phyloP scores from a whole-genome alignment of 352 stramenopile species.

The Globisporangium acanthophoron region DNA sequence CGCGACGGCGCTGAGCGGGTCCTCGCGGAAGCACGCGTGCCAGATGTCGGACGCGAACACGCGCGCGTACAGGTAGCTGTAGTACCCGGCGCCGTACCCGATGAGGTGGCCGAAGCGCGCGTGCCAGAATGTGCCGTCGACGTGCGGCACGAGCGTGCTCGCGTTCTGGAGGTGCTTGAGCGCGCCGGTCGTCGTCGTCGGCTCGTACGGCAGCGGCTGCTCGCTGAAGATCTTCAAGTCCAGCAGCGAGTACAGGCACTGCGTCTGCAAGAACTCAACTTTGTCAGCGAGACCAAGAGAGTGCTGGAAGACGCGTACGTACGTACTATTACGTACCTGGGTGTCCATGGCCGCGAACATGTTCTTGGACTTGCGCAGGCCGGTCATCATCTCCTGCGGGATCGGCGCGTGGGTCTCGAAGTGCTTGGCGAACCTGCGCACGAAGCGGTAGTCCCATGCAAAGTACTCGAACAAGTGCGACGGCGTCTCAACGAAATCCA shows the following conservation, averaged over 20 bases:
- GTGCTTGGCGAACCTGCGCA: constrained; percentile 81
- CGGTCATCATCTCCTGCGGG: constrained; percentile 67
- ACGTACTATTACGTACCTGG: constrained; percentile 21
- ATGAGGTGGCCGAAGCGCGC: constrained; percentile 87
- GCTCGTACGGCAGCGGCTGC: constrained; percentile 34
- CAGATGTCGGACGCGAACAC: constrained; percentile 90
- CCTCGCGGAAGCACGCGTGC: constrained; percentile 60
- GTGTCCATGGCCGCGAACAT: constrained; percentile 90
- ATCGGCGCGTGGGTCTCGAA: constrained; percentile 77
- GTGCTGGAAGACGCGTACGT: not conserved
- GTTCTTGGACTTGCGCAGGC: constrained; percentile 69
- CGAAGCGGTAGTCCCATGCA: constrained; percentile 87
- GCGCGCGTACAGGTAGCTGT: constrained; percentile 89
- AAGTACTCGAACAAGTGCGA: constrained; percentile 98
- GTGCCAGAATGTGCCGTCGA: constrained; percentile 79
- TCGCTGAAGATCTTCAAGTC: constrained; percentile 67
- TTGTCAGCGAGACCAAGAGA: too few relatives aligned
- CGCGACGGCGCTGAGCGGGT: constrained; percentile 48
- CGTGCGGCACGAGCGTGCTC: constrained; percentile 68
- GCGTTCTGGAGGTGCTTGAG: constrained; percentile 65
- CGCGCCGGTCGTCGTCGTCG: constrained; percentile 47
- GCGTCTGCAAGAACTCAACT: constrained; percentile 27
- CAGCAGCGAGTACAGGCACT: constrained; percentile 81
- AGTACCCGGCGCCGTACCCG: constrained; percentile 89
- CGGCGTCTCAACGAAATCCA: constrained; percentile 95